Base-by-base conservation (phyloP, 768 basidiomycete genomes). In the Amanita molliuscula region DNA sequence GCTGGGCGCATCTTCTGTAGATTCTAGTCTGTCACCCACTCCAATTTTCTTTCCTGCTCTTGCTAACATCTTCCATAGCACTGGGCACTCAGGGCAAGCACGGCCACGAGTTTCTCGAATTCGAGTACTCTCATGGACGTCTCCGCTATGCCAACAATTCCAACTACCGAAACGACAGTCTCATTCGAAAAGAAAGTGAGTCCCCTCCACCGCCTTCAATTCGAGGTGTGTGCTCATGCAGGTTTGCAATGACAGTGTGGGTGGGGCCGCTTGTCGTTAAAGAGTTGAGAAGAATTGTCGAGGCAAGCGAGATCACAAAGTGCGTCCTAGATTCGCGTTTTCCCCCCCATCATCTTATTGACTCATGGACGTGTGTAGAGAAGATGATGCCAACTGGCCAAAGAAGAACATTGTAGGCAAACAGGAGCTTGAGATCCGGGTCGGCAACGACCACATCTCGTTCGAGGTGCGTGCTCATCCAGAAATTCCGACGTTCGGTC, bases 11-110 rank as follows among this genome's bases (percentile, higher is more conserved):
- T 18, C 33, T 16, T 48, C 1, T 48, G n/a, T n/a, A 77, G 75
- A 71, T 77, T 77, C 65, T 76, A 74, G 75, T 76, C 59, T 40
- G 63, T 50, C 16, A 13, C 3, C 37, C 20, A 46, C 52, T 37
- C 16, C 33, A 31, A 33, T 20, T 40, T 16, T 42, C 51, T n/a
- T 38, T 18, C 43, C 44, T 6, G 18, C 1, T 33, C 16, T n/a
- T 21, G 7, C 18, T 44, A 9, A 52, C 33, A 15, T 25, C 15
- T 7, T 40, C 43, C 41, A 44, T 64, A 91, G 89, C 67, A 95
- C 94, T 26, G 95, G 96, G n/a, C 95, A 99, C 67, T 94, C 92
- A 60, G 95, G 95, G 95, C 53, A 93, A 93, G 65, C 93, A 95
- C 60, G 94, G 92, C 18, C 93, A 96, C 69, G 93, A 96, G 65